Conservation (phyloP, 208 protist species). For the Acanthamoeba sp. region DNA sequence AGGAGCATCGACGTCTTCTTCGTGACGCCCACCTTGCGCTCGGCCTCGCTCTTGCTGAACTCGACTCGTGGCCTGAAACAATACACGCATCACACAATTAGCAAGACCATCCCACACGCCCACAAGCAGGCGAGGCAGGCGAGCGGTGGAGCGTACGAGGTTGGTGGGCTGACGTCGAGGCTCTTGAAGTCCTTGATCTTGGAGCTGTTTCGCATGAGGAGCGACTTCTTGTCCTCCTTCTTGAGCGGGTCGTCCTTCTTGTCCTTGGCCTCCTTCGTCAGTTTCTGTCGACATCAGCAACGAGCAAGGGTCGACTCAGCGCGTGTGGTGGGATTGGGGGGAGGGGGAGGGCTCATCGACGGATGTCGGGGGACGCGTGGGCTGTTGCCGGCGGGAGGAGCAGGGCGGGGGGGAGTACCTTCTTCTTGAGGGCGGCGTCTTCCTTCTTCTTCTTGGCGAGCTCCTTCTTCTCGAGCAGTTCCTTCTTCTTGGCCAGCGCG, state of each 20-base stretch:
- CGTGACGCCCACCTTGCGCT: background rate
- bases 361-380: too few species aligned
- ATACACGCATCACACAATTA: too few species aligned
- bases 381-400: too few species aligned
- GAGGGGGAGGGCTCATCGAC: too few species aligned
- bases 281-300: too few species aligned
- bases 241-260: background rate
- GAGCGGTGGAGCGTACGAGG: too few species aligned
- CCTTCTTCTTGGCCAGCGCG: constrained; percentile 23
- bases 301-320: too few species aligned
- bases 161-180: background rate
- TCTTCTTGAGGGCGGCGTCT: constrained; percentile 51
- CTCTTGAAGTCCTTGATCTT: background rate
- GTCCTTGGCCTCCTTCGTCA: constrained; percentile 3
- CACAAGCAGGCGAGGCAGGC: too few species aligned
- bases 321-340: too few species aligned
- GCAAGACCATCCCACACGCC: too few species aligned
- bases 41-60: too few species aligned
- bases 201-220: background rate
- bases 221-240: constrained; percentile 3
- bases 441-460: constrained; percentile 64
- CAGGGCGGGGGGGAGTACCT: background rate
- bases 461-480: constrained; percentile 55
- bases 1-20: constrained; percentile 33
- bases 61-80: too few species aligned